phyloP scores from a whole-genome alignment of 371 early-diverging fungal species.

The Dinochytrium kinnereticum region DNA sequence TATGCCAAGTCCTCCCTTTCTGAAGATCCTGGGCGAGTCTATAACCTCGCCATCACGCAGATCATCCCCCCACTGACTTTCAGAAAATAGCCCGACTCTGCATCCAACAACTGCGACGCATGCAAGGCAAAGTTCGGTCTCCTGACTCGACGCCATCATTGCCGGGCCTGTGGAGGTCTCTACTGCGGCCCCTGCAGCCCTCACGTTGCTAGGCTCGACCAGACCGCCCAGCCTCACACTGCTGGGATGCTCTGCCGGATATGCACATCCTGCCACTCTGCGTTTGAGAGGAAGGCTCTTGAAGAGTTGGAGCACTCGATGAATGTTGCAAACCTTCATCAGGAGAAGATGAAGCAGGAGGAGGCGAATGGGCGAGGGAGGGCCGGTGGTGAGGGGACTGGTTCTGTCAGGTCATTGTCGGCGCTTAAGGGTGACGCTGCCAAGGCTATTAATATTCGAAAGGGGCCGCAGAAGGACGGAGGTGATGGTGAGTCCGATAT shows the following conservation, averaged over 20 bases:
- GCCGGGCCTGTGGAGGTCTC: constrained; percentile 36
- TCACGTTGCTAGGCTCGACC: constrained; percentile 30
- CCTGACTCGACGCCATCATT: constrained; percentile 35
- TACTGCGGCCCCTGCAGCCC: constrained; percentile 32
- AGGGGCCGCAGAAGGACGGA: not conserved
- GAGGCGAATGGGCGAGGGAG: too few species aligned
- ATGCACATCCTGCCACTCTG: constrained; percentile 26
- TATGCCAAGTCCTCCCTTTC: too few species aligned
- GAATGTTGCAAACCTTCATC: not conserved
- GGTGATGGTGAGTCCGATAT: not conserved
- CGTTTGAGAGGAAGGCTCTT: constrained; percentile 16
- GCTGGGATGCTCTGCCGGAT: constrained; percentile 26
- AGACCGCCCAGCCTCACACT: constrained; percentile 30
- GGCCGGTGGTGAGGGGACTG: too few species aligned
- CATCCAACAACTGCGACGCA: constrained; percentile 14
- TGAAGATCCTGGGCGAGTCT: too few species aligned
- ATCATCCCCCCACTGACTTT: too few species aligned
- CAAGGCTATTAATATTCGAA: not conserved
- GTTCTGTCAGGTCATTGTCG: too few species aligned
- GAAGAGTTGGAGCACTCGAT: constrained; percentile 10
- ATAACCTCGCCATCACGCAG: too few species aligned
- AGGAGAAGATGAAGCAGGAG: not conserved
- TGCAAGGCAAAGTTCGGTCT: constrained; percentile 28
- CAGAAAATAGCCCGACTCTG: constrained; percentile 24
- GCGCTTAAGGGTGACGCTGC: not conserved